Base-by-base conservation (phyloP, 208 protist genomes). In the Trypanosoma mega region DNA sequence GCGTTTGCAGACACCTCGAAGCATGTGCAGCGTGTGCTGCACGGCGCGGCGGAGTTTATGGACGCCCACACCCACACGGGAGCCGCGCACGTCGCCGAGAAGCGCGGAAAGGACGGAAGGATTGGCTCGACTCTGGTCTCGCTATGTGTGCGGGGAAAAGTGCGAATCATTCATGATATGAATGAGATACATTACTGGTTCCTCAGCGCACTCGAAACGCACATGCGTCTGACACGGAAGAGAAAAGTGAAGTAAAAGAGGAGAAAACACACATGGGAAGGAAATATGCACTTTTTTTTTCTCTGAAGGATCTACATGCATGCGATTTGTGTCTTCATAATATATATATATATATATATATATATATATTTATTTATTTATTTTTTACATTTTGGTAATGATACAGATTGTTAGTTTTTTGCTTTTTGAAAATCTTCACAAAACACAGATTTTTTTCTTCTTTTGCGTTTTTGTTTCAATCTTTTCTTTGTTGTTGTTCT, bases 121-220 rank as follows among this genome's bases (percentile, higher is more conserved):
- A n/a, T n/a, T n/a, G n/a, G n/a, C n/a, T n/a, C n/a, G n/a, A n/a
- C n/a, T n/a, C n/a, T n/a, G n/a, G 51, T 65, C 24, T 29, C 50
- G 7, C 37, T 76, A 16, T 76, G 74, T 50, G 53, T 90, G 2
- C 75, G 73, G 23, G 82, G 78, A 45, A 37, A 37, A 2, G 61
- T 62, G n/a, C 76, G 72, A 21, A 20, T 74, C 6, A 52, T 85
- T 18, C 11, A 37, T 16, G 76, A 80, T 41, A 73, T 72, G 16
- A 85, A 83, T 48, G 82, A 85, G 56, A 68, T 77, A 34, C 45
- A 79, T 24, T 90, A 70, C 63, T 90, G 82, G 82, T 62, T 61
- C 20, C 67, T 90, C 0, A 63, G 54, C 9, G 82, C 78, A 3
- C 36, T 72, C 11, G 73, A 90, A 54, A 80, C 82, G 1, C 76